Percentiles rank a stretch among this genome's conserved stretches.
phyloP scores from a whole-genome alignment of 495 filamentous ascomycete genomes.

The Glonium stellatum region DNA sequence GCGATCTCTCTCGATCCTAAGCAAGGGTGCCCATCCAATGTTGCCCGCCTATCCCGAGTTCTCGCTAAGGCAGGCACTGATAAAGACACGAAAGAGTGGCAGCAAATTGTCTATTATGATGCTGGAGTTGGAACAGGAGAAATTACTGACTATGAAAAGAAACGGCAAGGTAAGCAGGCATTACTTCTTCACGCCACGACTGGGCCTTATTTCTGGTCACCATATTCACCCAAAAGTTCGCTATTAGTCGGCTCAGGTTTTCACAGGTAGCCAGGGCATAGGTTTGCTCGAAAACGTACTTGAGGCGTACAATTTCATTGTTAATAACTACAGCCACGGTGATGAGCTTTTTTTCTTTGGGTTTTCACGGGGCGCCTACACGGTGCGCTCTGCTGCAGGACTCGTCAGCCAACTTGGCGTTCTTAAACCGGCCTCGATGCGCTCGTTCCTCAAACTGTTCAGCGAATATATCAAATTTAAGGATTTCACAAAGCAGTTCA shows the following conservation, averaged over 20 bases:
- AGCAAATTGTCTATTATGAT: constrained; percentile 51
- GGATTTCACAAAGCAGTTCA: constrained; percentile 11
- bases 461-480: background rate
- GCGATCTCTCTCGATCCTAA: constrained; percentile 11
- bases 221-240: too few relatives aligned
- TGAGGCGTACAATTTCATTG: constrained; percentile 46
- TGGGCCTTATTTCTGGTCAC: too few relatives aligned
- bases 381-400: constrained; percentile 50
- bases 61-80: constrained; percentile 19
- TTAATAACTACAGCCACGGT: constrained; percentile 45
- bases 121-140: constrained; percentile 46
- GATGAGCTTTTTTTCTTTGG: constrained; percentile 57
- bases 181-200: too few relatives aligned
- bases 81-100: constrained; percentile 14
- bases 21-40: constrained; percentile 22
- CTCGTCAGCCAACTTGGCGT: constrained; percentile 48
- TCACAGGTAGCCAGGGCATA: constrained; percentile 11
- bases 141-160: constrained; percentile 6
- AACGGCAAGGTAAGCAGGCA: constrained; percentile 25
- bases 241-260: too few relatives aligned
- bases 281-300: constrained; percentile 41
- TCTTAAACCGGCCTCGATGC: constrained; percentile 30
- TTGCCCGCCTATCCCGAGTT: constrained; percentile 22
- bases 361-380: constrained; percentile 55
- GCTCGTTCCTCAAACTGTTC: constrained; percentile 33